phyloP scores from a whole-genome alignment of 2,329 filamentous ascomycete genomes.

The Penicillium sp. region DNA sequence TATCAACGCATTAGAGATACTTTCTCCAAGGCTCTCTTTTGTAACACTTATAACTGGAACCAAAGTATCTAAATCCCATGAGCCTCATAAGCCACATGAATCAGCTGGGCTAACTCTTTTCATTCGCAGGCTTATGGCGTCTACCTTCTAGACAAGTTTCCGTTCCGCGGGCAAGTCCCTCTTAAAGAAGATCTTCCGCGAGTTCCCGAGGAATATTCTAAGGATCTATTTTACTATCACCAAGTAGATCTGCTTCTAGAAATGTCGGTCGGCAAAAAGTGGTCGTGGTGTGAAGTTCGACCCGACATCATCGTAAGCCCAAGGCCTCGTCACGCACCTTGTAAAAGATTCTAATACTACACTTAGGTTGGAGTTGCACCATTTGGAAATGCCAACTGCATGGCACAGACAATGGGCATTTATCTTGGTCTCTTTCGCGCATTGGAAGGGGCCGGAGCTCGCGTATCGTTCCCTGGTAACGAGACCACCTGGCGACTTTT shows the following conservation, averaged over 20 bases:
- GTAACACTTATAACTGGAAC: constrained; percentile 35
- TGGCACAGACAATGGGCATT: constrained; percentile 38
- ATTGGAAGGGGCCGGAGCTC: constrained; percentile 35
- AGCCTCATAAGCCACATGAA: too few relatives aligned
- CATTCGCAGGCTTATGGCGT: constrained; percentile 34
- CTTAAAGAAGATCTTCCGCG: constrained; percentile 31
- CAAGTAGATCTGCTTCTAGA: constrained; percentile 30
- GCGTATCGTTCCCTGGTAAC: constrained; percentile 38
- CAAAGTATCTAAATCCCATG: constrained; percentile 26
- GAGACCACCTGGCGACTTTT: constrained; percentile 27
- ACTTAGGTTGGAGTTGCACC: constrained; percentile 33
- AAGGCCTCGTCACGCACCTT: too few relatives aligned
- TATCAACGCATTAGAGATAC: constrained; percentile 23
- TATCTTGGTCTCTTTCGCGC: constrained; percentile 39
- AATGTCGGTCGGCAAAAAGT: constrained; percentile 28
- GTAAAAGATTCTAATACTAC: neutral
- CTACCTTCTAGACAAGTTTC: constrained; percentile 32
- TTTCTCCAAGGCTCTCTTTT: constrained; percentile 28
- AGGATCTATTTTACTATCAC: constrained; percentile 33
- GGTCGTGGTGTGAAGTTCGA: constrained; percentile 36
- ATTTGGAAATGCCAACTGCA: constrained; percentile 37
- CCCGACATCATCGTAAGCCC: constrained; percentile 34
- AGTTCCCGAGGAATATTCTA: constrained; percentile 24
- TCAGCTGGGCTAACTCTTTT: neutral
- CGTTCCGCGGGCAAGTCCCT: constrained; percentile 25